Conservation (phyloP, 495 filamentous ascomycete genomes). For the Chaetomidium leptoderma region DNA sequence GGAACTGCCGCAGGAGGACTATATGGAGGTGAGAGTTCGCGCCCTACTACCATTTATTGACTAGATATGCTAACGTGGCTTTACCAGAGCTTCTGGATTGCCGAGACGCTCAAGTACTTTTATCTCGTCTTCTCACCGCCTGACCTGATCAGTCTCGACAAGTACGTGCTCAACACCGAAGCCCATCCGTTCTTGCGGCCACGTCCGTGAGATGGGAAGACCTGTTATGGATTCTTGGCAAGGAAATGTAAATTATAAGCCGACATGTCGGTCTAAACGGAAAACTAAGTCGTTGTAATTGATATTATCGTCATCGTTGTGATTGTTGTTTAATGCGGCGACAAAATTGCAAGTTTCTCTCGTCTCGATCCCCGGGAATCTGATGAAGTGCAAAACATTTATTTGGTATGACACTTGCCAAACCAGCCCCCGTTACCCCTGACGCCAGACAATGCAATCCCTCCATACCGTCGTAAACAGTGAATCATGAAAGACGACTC, state of each 20-base stretch:
- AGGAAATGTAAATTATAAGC: too few relatives aligned
- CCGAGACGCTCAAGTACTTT: conserved; percentile 56
- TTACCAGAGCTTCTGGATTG: conserved; percentile 47
- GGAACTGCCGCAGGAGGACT: conserved; percentile 30
- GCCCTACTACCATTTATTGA: background rate
- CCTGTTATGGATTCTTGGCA: background rate
- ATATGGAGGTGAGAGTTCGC: conserved; percentile 43
- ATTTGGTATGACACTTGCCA: conserved; percentile 11
- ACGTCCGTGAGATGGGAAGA: conserved; percentile 41
- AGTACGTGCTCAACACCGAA: conserved; percentile 84
- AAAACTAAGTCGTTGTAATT: too few relatives aligned
- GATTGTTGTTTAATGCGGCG: too few relatives aligned
- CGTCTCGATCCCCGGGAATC: too few relatives aligned
- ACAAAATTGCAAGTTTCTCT: too few relatives aligned
- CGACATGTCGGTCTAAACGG: too few relatives aligned
- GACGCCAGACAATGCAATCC: conserved; percentile 22
- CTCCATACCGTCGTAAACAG: background rate
- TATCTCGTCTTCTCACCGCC: conserved; percentile 78
- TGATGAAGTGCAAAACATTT: too few relatives aligned
- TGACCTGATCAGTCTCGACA: conserved; percentile 62
- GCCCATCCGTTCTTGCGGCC: conserved; percentile 61
- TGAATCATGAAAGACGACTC: background rate
- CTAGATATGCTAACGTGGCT: background rate
- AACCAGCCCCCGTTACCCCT: conserved; percentile 9
- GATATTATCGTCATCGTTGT: too few relatives aligned